Conservation (phyloP, 2,329 filamentous ascomycete genomes). For the Pleomassaria siparia region DNA sequence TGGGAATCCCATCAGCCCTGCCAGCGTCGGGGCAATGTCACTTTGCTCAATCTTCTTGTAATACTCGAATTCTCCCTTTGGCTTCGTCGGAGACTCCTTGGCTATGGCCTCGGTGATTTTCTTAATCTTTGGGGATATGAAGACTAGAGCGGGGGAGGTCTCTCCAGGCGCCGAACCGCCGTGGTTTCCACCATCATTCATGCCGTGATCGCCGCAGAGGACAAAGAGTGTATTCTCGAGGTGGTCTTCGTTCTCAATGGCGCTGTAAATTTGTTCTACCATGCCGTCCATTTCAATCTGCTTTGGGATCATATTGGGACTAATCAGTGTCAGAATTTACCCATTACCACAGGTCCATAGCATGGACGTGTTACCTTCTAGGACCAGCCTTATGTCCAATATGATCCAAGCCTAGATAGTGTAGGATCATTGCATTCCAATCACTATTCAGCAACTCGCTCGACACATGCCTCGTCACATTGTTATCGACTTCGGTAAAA, state of each 20-base stretch:
- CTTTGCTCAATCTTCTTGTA: constrained; percentile 89
- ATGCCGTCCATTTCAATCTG: constrained; percentile 92
- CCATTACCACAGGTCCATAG: not conserved
- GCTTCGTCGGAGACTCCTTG: constrained; percentile 56
- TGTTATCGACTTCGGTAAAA: constrained; percentile 96
- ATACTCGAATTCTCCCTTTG: constrained; percentile 74
- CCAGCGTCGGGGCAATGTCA: constrained; percentile 87
- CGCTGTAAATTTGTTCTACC: constrained; percentile 72
- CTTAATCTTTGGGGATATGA: constrained; percentile 81
- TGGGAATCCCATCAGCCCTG: constrained; percentile 82
- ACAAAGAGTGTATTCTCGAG: constrained; percentile 79
- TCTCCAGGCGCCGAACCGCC: constrained; percentile 92
- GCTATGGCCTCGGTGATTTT: constrained; percentile 47
- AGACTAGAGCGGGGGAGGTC: constrained; percentile 88
- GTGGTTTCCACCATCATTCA: constrained; percentile 98
- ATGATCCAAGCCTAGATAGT: constrained; percentile 94
- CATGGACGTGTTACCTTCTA: constrained; percentile 58
- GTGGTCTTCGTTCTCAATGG: constrained; percentile 70
- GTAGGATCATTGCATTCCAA: constrained; percentile 92
- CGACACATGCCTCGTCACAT: constrained; percentile 88
- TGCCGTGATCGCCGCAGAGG: constrained; percentile 93
- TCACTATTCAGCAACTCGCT: constrained; percentile 74
- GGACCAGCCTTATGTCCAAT: constrained; percentile 97
- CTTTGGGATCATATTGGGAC: constrained; percentile 89
- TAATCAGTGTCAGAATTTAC: constrained; percentile 37